Evolutionary conservation across 2,329 filamentous ascomycete genomes (phyloP).

Genomic region (Monosporascus ibericus): DNA sequence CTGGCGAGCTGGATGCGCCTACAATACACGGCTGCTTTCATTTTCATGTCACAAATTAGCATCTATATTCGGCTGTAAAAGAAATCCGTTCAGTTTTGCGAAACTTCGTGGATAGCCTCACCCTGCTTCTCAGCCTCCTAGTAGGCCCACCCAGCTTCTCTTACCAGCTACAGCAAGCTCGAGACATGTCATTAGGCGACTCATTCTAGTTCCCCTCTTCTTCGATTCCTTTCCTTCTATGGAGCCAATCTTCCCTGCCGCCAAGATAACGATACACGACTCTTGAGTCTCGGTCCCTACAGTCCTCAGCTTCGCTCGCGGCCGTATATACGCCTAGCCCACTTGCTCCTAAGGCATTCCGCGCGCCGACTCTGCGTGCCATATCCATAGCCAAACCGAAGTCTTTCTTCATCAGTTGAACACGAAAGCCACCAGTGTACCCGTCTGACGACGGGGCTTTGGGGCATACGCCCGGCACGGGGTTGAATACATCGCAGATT

Average conservation of each 20-base stretch:
- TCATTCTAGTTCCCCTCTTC: too few relatives aligned
- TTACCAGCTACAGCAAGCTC: too few relatives aligned
- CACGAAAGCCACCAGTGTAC: slow-evolving; percentile 47
- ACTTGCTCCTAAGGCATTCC: slow-evolving; percentile 41
- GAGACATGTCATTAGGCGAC: too few relatives aligned
- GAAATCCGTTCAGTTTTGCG: too few relatives aligned
- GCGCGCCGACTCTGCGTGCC: slow-evolving; percentile 45
- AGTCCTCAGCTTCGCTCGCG: slow-evolving; percentile 43
- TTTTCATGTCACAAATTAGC: too few relatives aligned
- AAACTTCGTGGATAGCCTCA: too few relatives aligned
- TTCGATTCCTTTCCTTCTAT: too few relatives aligned
- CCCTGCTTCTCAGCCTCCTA: too few relatives aligned
- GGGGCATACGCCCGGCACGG: slow-evolving; percentile 26
- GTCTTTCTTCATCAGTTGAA: slow-evolving; percentile 56
- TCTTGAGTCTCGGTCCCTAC: slow-evolving; percentile 48
- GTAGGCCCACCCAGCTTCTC: too few relatives aligned
- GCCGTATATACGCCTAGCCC: slow-evolving; percentile 46
- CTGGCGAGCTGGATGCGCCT: too few relatives aligned
- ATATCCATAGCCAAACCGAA: slow-evolving; percentile 48
- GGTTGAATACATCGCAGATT: slow-evolving; percentile 26
- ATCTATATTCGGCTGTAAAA: too few relatives aligned
- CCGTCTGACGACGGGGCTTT: slow-evolving; percentile 23
- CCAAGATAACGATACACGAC: slow-evolving; percentile 52
- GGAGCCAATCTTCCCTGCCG: slow-evolving; percentile 43
- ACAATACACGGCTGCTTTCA: too few relatives aligned